phyloP scores from a whole-genome alignment of 2,329 filamentous ascomycete genomes.

The Daldinia sp. region DNA sequence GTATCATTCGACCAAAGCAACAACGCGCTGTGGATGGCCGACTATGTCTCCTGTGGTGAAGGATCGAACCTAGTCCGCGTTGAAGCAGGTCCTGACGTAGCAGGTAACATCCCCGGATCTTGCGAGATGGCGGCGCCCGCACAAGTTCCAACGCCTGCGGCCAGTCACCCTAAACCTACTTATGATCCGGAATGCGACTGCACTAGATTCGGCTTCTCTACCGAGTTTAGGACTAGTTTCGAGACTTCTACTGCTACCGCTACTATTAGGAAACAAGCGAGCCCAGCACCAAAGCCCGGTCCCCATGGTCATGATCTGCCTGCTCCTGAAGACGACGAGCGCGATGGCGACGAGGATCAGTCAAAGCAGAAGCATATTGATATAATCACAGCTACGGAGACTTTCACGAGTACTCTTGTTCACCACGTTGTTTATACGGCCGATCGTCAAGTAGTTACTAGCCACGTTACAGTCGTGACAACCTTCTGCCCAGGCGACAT shows the following conservation, averaged over 20 bases:
- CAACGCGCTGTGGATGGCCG: slow-evolving; percentile 45
- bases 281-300: background rate
- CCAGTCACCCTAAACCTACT: background rate
- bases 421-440: slow-evolving; percentile 38
- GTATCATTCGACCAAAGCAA: slow-evolving; percentile 46
- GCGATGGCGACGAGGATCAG: slow-evolving; percentile 1
- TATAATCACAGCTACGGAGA: slow-evolving; percentile 19
- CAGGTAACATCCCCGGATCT: slow-evolving; percentile 39
- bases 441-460: slow-evolving; percentile 30
- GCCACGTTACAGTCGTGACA: slow-evolving; percentile 34
- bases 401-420: slow-evolving; percentile 40
- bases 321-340: slow-evolving; percentile 14
- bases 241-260: background rate
- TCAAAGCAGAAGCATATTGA: slow-evolving; percentile 2
- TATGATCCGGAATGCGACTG: slow-evolving; percentile 5
- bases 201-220: background rate
- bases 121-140: slow-evolving; percentile 24
- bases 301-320: no score
- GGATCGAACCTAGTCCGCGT: slow-evolving; percentile 42
- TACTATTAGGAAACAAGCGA: slow-evolving; percentile 5
- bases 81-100: slow-evolving; percentile 41
- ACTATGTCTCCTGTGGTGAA: slow-evolving; percentile 40
- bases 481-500: slow-evolving; percentile 38
- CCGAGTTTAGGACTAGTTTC: background rate
- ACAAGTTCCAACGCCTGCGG: background rate